phyloP scores from a whole-genome alignment of 208 protist species.

The Naegleria fowleri region DNA sequence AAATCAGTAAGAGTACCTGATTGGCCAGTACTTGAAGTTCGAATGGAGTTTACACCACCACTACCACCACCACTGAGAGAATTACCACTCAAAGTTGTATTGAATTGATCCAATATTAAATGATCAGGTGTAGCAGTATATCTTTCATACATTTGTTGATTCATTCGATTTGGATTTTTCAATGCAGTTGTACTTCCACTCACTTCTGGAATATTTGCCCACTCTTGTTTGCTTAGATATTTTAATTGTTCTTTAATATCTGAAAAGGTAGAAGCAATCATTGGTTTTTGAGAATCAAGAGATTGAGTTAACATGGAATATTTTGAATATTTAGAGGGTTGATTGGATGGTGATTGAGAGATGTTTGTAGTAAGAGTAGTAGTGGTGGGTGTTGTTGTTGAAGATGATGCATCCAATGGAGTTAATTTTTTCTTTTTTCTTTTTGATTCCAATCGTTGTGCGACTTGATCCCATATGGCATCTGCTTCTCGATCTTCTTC shows the following conservation, averaged over 20 bases:
- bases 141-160: conserved; percentile 31
- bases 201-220: conserved; percentile 59
- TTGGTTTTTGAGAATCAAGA: conserved; percentile 49
- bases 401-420: no score
- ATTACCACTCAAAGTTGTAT: background rate
- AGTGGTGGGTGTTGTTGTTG: no score
- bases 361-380: no score
- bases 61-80: no score
- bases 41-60: background rate
- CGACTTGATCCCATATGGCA: background rate
- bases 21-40: background rate
- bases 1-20: conserved; percentile 53
- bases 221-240: conserved; percentile 50
- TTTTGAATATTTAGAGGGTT: conserved; percentile 10
- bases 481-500: background rate
- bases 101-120: background rate
- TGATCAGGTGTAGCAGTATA: conserved; percentile 45
- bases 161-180: conserved; percentile 6
- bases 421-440: background rate
- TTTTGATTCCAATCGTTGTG: background rate
- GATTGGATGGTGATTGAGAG: background rate
- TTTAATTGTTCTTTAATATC: conserved; percentile 63
- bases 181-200: conserved; percentile 44
- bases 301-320: background rate
- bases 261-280: conserved; percentile 65